phyloP scores from a whole-genome alignment of 1,139 yeast species.

The Diutina catenulata region DNA sequence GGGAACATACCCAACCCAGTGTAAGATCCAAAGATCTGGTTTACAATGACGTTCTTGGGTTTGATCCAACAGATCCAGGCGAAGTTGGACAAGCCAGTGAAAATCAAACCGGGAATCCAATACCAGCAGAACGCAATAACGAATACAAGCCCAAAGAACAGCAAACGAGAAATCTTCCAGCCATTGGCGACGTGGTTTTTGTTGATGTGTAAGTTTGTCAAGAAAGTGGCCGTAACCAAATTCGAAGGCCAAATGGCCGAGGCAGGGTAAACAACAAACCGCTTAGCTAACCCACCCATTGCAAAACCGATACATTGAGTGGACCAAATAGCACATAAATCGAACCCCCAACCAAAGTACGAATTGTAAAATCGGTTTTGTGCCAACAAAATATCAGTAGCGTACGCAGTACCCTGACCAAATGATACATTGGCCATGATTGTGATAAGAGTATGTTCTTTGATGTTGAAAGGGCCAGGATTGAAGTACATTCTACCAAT shows the following conservation, averaged over 20 bases:
- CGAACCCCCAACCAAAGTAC: constrained; percentile 39
- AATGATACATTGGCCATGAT: constrained; percentile 51
- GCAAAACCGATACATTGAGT: constrained; percentile 58
- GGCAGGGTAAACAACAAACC: constrained; percentile 49
- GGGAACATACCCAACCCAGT: constrained; percentile 59
- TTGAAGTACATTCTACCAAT: constrained; percentile 36
- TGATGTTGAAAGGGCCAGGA: constrained; percentile 54
- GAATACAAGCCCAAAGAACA: constrained; percentile 9
- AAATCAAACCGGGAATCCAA: constrained; percentile 31
- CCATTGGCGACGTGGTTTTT: constrained; percentile 40
- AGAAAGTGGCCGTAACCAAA: constrained; percentile 33
- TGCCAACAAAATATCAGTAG: constrained; percentile 47
- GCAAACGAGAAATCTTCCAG: constrained; percentile 18
- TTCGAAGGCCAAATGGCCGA: constrained; percentile 59
- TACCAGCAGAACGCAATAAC: constrained; percentile 17
- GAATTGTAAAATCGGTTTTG: constrained; percentile 39
- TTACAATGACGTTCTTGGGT: constrained; percentile 33
- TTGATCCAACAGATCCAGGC: constrained; percentile 22
- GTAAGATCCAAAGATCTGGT: constrained; percentile 49
- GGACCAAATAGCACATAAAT: constrained; percentile 37
- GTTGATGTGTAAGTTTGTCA: constrained; percentile 50
- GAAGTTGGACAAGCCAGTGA: constrained; percentile 14
- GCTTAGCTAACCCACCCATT: constrained; percentile 46
- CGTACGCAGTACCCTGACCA: constrained; percentile 45
- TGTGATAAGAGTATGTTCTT: constrained; percentile 55